These are phyloP conservation scores for Bolboschoenoplectus hybrid DNA, from an alignment of 202 grass and related monocot species.

Conservation along the genomic window DNA sequence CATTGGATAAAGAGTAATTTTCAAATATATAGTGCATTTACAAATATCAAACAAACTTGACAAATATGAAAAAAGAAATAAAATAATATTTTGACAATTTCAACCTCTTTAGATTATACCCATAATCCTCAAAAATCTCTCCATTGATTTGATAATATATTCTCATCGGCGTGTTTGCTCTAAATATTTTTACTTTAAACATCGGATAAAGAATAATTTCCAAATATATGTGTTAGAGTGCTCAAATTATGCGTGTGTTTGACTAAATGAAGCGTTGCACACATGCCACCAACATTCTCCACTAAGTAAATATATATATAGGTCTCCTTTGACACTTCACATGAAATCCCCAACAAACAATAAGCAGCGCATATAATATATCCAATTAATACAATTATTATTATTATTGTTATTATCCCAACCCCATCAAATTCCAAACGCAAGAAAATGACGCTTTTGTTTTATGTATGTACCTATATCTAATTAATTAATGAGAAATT, in stretches of 20 bases:
- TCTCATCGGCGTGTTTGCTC: neutral
- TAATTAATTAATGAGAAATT: too few relatives aligned
- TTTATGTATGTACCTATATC: too few relatives aligned
- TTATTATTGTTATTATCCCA: neutral
- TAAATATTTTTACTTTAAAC: neutral
- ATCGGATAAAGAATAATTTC: constrained; percentile 17
- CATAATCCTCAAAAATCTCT: too few relatives aligned
- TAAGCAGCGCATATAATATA: neutral
- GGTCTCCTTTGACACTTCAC: constrained; percentile 15
- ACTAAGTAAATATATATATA: neutral
- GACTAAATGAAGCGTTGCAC: constrained; percentile 29
- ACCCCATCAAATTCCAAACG: constrained; percentile 22
- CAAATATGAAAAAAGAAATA: too few relatives aligned
- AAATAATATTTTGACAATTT: too few relatives aligned
- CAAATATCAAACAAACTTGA: too few relatives aligned
- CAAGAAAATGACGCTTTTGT: neutral
- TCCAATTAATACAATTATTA: too few relatives aligned
- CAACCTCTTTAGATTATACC: too few relatives aligned
- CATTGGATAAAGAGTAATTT: constrained; percentile 14
- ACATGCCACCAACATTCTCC: constrained; percentile 37
- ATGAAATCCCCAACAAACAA: constrained; percentile 30
- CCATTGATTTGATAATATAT: neutral
- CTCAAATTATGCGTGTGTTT: constrained; percentile 35
- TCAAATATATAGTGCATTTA: neutral
- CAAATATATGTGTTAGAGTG: neutral